Evolutionary conservation across 73 alveolate genomes (phyloP).

Genomic region (Durusdinium trenchii): DNA sequence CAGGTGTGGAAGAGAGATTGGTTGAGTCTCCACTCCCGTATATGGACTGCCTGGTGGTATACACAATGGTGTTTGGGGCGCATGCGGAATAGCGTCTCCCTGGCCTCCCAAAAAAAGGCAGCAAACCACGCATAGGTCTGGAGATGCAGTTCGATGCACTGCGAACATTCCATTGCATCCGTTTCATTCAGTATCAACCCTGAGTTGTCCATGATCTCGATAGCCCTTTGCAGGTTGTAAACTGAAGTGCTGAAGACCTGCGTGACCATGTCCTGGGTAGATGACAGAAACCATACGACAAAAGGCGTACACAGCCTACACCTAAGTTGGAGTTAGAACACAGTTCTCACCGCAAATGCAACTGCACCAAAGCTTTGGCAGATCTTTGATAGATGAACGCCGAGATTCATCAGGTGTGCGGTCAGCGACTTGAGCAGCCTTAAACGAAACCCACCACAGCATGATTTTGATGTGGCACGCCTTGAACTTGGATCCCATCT

Average conservation of each 20-base stretch:
- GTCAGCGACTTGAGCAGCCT: neutral
- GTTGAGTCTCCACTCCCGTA: neutral
- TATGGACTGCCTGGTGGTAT: neutral
- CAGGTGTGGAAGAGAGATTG: neutral
- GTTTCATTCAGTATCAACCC: neutral
- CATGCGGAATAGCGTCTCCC: neutral
- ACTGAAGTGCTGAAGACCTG: neutral
- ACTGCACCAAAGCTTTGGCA: neutral
- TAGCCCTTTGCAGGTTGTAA: neutral
- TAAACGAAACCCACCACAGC: neutral
- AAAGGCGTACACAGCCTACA: neutral
- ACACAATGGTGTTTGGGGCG: neutral
- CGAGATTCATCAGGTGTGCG: neutral
- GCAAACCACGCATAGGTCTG: neutral
- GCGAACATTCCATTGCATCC: neutral
- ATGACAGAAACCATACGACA: neutral
- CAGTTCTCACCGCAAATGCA: neutral
- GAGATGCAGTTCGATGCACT: neutral
- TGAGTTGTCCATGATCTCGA: neutral
- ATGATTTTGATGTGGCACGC: neutral
- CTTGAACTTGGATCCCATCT: neutral
- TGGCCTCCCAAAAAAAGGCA: neutral
- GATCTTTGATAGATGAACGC: neutral
- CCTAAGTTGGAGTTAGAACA: neutral
- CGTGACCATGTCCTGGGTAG: neutral